A percentile compares a stretch with the other conserved stretches of the same genome.
These are phyloP conservation scores for Aspergillus aculeatus DNA, from an alignment of 2,329 filamentous ascomycete species.

Conservation along the genomic window DNA sequence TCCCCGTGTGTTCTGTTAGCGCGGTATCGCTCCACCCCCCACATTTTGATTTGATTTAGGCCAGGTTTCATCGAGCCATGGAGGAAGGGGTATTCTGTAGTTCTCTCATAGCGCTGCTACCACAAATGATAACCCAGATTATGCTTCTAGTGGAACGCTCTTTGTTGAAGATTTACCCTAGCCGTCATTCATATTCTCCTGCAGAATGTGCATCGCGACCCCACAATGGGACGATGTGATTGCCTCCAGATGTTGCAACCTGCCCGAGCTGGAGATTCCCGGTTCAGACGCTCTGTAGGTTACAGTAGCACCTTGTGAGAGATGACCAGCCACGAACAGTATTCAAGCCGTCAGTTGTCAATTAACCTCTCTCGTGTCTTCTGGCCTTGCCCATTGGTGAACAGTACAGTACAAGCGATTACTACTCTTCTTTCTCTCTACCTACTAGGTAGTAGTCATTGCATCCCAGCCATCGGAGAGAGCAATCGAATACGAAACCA, in stretches of 20 bases:
- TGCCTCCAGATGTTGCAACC: neutral
- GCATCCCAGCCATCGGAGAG: too few relatives aligned
- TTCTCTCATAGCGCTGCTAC: constrained; percentile 7
- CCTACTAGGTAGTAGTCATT: too few relatives aligned
- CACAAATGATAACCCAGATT: constrained; percentile 5
- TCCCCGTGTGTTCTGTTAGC: neutral
- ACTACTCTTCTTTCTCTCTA: too few relatives aligned
- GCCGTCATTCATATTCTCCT: neutral
- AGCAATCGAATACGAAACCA: too few relatives aligned
- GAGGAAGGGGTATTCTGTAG: constrained; percentile 1
- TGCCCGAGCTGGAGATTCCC: neutral
- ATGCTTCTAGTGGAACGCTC: neutral
- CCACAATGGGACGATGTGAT: neutral
- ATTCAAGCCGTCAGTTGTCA: neutral
- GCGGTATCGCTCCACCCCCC: neutral
- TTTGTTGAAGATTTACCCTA: neutral
- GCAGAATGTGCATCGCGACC: neutral
- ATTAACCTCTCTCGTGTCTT: too few relatives aligned
- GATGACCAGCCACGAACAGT: neutral
- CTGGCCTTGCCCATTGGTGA: too few relatives aligned
- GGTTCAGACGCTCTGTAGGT: neutral
- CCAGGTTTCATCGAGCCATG: constrained; percentile 6
- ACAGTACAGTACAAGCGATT: too few relatives aligned
- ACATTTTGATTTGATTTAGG: constrained; percentile 1
- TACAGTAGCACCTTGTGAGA: neutral